Evolutionary conservation across 1,139 yeast species (phyloP).

Genomic region (Suhomyces choctaworum): DNA sequence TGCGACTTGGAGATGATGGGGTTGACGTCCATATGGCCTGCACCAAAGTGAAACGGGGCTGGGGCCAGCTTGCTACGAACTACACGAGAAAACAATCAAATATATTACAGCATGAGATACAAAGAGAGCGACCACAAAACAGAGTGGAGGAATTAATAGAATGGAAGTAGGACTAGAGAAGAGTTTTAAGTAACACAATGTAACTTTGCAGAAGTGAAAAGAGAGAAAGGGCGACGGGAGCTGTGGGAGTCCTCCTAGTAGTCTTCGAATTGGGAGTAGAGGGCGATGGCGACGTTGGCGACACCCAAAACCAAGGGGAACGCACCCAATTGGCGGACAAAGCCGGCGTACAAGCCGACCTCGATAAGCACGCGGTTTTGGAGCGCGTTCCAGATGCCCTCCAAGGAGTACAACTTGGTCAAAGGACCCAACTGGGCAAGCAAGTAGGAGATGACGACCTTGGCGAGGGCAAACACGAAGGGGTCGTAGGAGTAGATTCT

Average conservation of each 20-base stretch:
- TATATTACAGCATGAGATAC: slow-evolving; percentile 11
- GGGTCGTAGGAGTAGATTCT: slow-evolving; percentile 56
- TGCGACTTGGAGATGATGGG: slow-evolving; percentile 43
- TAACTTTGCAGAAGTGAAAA: slow-evolving; percentile 11
- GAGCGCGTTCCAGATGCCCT: slow-evolving; percentile 39
- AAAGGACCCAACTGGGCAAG: slow-evolving; percentile 31
- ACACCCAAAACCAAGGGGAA: slow-evolving; percentile 51
- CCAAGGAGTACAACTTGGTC: slow-evolving; percentile 24
- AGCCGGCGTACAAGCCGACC: slow-evolving; percentile 39
- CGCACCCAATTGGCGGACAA: slow-evolving; percentile 41
- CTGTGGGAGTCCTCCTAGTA: slow-evolving; percentile 11
- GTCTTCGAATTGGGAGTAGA: slow-evolving; percentile 45
- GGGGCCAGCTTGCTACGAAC: background rate
- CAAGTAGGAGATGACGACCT: slow-evolving; percentile 48
- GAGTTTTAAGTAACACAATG: slow-evolving; percentile 11
- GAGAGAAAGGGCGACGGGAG: slow-evolving; percentile 1
- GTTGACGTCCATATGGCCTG: slow-evolving; percentile 39
- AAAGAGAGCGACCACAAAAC: slow-evolving; percentile 5
- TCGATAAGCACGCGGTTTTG: slow-evolving; percentile 38
- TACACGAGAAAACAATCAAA: slow-evolving; percentile 4
- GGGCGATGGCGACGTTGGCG: slow-evolving; percentile 49
- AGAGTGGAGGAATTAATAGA: slow-evolving; percentile 7
- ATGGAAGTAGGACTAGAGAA: slow-evolving; percentile 5
- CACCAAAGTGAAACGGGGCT: slow-evolving; percentile 1
- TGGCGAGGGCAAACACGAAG: slow-evolving; percentile 53